Evolutionary conservation across 768 basidiomycete genomes (phyloP).

Genomic region (Gloeostereum incarnatum): DNA sequence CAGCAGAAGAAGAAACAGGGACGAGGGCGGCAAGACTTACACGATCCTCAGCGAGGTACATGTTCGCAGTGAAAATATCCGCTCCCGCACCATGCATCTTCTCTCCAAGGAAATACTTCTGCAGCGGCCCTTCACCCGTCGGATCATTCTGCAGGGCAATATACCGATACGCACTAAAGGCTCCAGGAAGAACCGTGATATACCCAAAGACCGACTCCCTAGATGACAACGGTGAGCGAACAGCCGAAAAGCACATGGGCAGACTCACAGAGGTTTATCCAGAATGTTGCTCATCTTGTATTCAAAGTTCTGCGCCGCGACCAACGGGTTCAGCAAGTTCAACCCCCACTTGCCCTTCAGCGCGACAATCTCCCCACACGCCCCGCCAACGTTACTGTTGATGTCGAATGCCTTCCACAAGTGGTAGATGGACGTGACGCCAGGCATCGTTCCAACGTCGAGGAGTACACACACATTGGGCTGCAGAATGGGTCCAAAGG

Average conservation of each 20-base stretch:
- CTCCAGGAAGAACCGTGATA: conserved; percentile 89
- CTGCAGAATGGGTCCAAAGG: conserved; percentile 72
- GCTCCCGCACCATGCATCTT: conserved; percentile 84
- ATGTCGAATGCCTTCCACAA: conserved; percentile 86
- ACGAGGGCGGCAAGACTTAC: conserved; percentile 21
- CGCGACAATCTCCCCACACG: conserved; percentile 94
- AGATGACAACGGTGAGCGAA: not conserved
- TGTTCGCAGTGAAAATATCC: conserved; percentile 92
- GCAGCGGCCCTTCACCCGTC: conserved; percentile 77
- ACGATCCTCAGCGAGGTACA: conserved; percentile 92
- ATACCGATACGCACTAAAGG: conserved; percentile 88
- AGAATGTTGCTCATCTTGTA: conserved; percentile 93
- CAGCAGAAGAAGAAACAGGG: not conserved
- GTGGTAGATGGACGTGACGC: conserved; percentile 65
- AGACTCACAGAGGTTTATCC: conserved; percentile 67
- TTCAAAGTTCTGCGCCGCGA: conserved; percentile 90
- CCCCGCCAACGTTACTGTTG: conserved; percentile 85
- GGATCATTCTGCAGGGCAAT: conserved; percentile 86
- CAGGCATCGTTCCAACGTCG: conserved; percentile 75
- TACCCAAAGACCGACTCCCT: conserved; percentile 86
- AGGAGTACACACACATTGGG: conserved; percentile 91
- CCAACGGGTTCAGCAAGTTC: conserved; percentile 77
- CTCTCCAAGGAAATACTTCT: conserved; percentile 97
- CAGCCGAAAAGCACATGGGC: not conserved
- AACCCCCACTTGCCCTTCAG: conserved; percentile 78